Percentiles rank a stretch among this genome's conserved stretches.
Conservation (phyloP, 2,329 filamentous ascomycete species). For the Sclerotinia nivalis region DNA sequence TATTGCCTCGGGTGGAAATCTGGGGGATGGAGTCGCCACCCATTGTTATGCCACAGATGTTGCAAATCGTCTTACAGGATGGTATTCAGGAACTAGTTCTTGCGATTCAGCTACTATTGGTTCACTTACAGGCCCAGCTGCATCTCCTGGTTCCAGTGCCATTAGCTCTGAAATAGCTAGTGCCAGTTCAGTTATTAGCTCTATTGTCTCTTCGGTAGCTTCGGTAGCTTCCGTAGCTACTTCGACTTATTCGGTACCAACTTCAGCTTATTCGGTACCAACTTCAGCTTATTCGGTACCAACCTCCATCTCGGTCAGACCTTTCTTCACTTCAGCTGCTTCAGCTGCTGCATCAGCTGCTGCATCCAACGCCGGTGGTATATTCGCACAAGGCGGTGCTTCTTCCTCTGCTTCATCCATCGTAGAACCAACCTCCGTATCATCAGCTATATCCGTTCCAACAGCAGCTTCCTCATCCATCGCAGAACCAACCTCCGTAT, state of each 20-base stretch:
- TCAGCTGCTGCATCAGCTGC: neutral
- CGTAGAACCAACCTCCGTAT: neutral
- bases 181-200: neutral
- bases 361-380: neutral
- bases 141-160: neutral
- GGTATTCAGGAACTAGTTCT: conserved; percentile 20
- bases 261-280: neutral
- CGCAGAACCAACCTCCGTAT: neutral
- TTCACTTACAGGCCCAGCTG: conserved; percentile 14
- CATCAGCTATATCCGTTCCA: neutral
- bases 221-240: neutral
- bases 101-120: conserved; percentile 29
- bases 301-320: neutral
- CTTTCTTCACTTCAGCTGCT: neutral
- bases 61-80: conserved; percentile 34
- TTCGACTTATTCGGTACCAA: neutral
- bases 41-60: conserved; percentile 35
- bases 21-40: conserved; percentile 35
- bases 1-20: conserved; percentile 40
- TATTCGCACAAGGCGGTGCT: neutral
- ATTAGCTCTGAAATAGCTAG: neutral
- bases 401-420: neutral
- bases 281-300: neutral
- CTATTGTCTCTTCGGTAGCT: neutral
- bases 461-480: neutral